Conservation (phyloP, 768 basidiomycete genomes). For the Russula emetica region DNA sequence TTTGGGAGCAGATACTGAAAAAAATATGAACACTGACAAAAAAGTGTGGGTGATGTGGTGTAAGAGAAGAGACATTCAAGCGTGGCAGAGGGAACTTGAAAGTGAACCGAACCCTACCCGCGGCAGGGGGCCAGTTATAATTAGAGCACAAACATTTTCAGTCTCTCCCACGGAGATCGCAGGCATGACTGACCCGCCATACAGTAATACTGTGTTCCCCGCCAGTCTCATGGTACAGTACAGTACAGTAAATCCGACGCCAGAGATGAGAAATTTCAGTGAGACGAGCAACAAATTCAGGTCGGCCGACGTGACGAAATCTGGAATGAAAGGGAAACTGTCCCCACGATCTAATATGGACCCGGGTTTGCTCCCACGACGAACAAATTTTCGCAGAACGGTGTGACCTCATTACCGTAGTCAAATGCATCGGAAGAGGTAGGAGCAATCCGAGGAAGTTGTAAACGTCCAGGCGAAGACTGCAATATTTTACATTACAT, state of each 20-base stretch:
- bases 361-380: background rate
- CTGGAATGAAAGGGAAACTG: background rate
- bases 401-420: too few species aligned
- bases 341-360: background rate
- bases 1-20: background rate
- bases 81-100: background rate
- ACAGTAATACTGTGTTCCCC: too few species aligned
- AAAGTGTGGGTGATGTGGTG: background rate
- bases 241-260: too few species aligned
- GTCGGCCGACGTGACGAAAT: background rate
- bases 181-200: background rate
- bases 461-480: background rate
- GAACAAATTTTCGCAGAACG: background rate
- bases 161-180: background rate
- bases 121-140: background rate
- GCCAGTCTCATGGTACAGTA: background rate
- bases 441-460: background rate
- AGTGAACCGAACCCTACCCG: background rate
- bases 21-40: too few species aligned
- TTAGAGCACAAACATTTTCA: background rate
- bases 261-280: too few species aligned
- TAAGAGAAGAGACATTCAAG: background rate
- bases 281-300: slow-evolving; percentile 2
- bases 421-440: background rate
- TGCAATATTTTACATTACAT: background rate